Evolutionary conservation across 179 eudicot species (phyloP).

Genomic region (Beta lomatogona): DNA sequence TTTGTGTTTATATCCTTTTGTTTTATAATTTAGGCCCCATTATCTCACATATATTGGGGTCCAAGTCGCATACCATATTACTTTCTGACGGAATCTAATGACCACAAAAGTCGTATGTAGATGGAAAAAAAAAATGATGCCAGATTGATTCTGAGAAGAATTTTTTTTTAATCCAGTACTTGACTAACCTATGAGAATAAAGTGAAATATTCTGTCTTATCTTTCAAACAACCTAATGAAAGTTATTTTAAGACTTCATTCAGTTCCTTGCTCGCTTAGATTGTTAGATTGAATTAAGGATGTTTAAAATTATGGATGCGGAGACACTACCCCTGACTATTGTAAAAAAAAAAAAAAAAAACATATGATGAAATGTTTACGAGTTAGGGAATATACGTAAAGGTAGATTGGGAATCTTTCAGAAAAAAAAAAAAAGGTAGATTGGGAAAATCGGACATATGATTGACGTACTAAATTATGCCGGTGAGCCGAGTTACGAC

Average conservation of each 20-base stretch:
- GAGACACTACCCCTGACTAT: too few species aligned
- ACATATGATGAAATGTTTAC: background rate
- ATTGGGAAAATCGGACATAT: too few species aligned
- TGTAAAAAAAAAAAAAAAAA: too few species aligned
- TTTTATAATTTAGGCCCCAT: too few species aligned
- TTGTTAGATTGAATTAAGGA: too few species aligned
- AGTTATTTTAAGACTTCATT: background rate
- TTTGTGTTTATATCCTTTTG: too few species aligned
- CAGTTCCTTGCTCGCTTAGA: background rate
- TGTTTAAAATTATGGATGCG: too few species aligned
- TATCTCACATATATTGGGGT: background rate
- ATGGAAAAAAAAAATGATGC: slow-evolving; percentile 1
- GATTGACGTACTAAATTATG: too few species aligned
- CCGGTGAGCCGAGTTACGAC: too few species aligned
- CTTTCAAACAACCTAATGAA: background rate
- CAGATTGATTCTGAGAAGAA: background rate
- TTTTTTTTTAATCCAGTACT: background rate
- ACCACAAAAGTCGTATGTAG: background rate
- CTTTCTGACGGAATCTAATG: background rate
- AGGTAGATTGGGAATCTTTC: too few species aligned
- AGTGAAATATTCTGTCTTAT: background rate
- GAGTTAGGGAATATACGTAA: too few species aligned
- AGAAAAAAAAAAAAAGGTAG: too few species aligned
- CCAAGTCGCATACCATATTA: background rate
- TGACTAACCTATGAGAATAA: background rate